A percentile compares a stretch with the other conserved stretches of the same genome.
Conservation (phyloP, 345 rosid genomes). For the Dovyalis caffra region DNA sequence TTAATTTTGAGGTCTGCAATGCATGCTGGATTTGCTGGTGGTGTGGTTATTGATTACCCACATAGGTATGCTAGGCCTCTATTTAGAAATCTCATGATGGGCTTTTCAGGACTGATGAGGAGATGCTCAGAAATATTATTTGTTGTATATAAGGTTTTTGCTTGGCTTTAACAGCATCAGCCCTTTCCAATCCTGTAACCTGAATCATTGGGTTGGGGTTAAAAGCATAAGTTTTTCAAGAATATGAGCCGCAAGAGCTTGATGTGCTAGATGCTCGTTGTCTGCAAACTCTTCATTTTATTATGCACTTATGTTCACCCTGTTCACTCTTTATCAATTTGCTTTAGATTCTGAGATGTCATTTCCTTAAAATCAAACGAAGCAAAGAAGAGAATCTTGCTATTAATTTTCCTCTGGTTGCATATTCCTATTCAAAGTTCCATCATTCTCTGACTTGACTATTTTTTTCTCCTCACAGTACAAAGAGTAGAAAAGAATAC, state of each 20-base stretch:
- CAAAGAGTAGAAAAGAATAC: slow-evolving; percentile 82
- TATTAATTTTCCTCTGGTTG: neutral
- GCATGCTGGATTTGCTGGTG: slow-evolving; percentile 92
- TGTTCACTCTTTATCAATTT: neutral
- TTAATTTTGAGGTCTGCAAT: slow-evolving; percentile 75
- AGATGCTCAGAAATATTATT: neutral
- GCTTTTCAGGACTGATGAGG: neutral
- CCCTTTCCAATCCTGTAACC: neutral
- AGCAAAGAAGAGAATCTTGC: neutral
- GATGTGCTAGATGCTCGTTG: neutral
- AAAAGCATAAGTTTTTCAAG: neutral
- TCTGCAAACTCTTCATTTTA: no score
- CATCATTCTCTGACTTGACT: neutral
- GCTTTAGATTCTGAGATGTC: neutral
- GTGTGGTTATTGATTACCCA: slow-evolving; percentile 87
- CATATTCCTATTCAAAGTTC: neutral
- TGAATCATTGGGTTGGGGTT: neutral
- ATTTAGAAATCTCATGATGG: neutral
- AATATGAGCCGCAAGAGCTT: neutral
- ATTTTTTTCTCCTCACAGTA: slow-evolving; percentile 34
- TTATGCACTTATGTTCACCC: no score
- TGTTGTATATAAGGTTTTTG: neutral
- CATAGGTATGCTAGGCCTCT: slow-evolving; percentile 55
- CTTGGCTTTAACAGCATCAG: neutral
- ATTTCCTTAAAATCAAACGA: neutral